A percentile compares a stretch with the other conserved stretches of the same genome.
Evolutionary conservation across 371 early-diverging fungal species (phyloP).

Genomic region (Mortierella sp.): DNA sequence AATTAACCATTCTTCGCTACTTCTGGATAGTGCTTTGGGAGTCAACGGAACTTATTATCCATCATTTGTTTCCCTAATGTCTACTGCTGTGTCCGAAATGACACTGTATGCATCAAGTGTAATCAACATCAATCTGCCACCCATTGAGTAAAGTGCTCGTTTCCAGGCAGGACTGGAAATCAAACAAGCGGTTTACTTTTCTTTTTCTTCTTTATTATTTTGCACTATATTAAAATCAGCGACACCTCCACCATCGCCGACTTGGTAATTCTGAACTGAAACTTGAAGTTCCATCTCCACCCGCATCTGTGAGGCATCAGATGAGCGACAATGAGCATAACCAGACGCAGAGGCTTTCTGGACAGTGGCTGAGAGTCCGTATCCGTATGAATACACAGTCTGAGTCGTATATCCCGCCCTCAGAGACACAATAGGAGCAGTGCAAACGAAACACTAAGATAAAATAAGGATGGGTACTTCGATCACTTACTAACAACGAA

Average conservation of each 20-base stretch:
- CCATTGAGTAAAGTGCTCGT: too few relatives aligned
- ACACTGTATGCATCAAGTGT: conserved; percentile 52
- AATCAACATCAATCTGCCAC: background rate
- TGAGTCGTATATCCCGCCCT: conserved; percentile 11
- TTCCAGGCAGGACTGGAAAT: too few relatives aligned
- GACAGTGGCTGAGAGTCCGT: conserved; percentile 28
- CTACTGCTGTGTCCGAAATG: conserved; percentile 39
- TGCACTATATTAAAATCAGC: too few relatives aligned
- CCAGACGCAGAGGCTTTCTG: conserved; percentile 21
- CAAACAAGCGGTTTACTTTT: too few relatives aligned
- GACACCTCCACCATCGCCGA: too few relatives aligned
- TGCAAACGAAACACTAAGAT: background rate
- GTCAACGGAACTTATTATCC: conserved; percentile 36
- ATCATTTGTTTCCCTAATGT: conserved; percentile 42
- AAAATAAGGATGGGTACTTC: too few relatives aligned
- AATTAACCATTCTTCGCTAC: too few relatives aligned
- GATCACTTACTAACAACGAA: too few relatives aligned
- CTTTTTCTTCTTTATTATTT: too few relatives aligned
- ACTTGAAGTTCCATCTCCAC: conserved; percentile 2
- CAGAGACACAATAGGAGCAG: conserved; percentile 13
- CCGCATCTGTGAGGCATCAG: conserved; percentile 28
- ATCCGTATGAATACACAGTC: conserved; percentile 18
- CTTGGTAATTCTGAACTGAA: too few relatives aligned
- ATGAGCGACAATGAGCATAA: conserved; percentile 26
- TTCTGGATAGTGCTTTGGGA: conserved; percentile 25